Percentiles rank a stretch among this genome's conserved stretches.
Conservation (phyloP, 352 stramenopile species). For the Pythium scleroteichum region DNA sequence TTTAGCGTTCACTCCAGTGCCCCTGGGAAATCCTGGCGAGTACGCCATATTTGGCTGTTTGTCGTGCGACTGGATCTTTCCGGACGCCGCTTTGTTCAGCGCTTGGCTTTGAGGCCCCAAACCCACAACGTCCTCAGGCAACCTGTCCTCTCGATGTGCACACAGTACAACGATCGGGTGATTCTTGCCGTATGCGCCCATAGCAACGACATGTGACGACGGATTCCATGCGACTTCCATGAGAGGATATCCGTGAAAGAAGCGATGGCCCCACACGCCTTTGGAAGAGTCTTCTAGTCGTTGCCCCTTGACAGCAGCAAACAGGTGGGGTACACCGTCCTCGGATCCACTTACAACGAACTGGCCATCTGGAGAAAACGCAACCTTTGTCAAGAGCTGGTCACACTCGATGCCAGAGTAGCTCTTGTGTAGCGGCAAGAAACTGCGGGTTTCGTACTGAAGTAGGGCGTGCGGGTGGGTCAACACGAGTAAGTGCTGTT, state of each 20-base stretch:
- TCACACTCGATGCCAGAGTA: constrained; percentile 56
- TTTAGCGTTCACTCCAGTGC: too few relatives aligned
- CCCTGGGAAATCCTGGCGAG: too few relatives aligned
- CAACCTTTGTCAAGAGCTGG: constrained; percentile 44
- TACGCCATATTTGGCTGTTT: too few relatives aligned
- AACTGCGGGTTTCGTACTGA: constrained; percentile 76
- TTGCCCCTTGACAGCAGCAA: constrained; percentile 53
- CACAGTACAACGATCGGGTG: constrained; percentile 66
- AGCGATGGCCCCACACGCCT: constrained; percentile 54
- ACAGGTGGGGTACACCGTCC: constrained; percentile 57
- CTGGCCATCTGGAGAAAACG: constrained; percentile 67
- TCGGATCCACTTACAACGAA: constrained; percentile 64
- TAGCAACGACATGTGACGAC: constrained; percentile 57
- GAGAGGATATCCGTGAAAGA: constrained; percentile 56
- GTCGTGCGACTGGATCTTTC: too few relatives aligned
- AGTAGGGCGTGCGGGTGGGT: constrained; percentile 61
- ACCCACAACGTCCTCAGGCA: too few relatives aligned
- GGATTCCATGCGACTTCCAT: constrained; percentile 65
- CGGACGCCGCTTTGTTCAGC: too few relatives aligned
- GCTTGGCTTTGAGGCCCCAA: too few relatives aligned
- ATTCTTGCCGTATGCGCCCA: constrained; percentile 63
- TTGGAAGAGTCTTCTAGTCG: constrained; percentile 29
- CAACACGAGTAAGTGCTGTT: constrained; percentile 65
- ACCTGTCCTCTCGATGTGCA: constrained; percentile 39
- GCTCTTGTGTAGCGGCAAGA: constrained; percentile 70